Evolutionary conservation across 1,284 basidiomycete genomes (phyloP).

Genomic region (Flammula alnicola): DNA sequence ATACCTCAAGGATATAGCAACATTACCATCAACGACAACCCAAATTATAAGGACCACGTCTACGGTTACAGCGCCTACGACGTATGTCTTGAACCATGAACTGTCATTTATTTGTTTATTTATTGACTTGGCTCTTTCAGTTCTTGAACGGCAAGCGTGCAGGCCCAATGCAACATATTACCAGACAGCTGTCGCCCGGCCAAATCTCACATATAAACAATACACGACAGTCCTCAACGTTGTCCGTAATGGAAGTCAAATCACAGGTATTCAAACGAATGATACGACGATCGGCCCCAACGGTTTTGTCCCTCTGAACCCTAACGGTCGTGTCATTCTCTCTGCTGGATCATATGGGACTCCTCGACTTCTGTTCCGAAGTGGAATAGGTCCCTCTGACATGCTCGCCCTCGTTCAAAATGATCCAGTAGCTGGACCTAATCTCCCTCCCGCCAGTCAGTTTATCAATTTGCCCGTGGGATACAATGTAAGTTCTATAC

Average conservation of each 20-base stretch:
- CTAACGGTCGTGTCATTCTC: constrained; percentile 64
- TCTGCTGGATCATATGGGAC: constrained; percentile 62
- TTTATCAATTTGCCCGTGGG: constrained; percentile 69
- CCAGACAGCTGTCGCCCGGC: constrained; percentile 55
- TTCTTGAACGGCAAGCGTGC: constrained; percentile 62
- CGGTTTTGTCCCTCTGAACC: constrained; percentile 58
- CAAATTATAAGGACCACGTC: constrained; percentile 60
- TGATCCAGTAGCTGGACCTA: constrained; percentile 49
- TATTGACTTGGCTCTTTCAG: constrained; percentile 30
- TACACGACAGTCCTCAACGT: constrained; percentile 56
- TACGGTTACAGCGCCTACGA: constrained; percentile 63
- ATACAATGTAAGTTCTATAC: constrained; percentile 37
- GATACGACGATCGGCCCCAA: constrained; percentile 57
- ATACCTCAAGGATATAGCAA: constrained; percentile 51
- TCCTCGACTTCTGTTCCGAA: constrained; percentile 63
- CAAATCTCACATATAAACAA: constrained; percentile 56
- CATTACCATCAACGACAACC: constrained; percentile 58
- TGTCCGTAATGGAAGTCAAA: constrained; percentile 58
- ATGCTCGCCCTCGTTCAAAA: constrained; percentile 56
- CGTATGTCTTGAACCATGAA: constrained; percentile 37
- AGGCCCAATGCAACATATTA: constrained; percentile 66
- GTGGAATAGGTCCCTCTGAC: constrained; percentile 65
- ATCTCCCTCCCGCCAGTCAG: constrained; percentile 50
- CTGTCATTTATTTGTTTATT: not conserved
- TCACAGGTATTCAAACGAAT: constrained; percentile 66